A percentile compares a stretch with the other conserved stretches of the same genome.
Conservation (phyloP, 495 filamentous ascomycete species). For the Hypoxylon fuscum region DNA sequence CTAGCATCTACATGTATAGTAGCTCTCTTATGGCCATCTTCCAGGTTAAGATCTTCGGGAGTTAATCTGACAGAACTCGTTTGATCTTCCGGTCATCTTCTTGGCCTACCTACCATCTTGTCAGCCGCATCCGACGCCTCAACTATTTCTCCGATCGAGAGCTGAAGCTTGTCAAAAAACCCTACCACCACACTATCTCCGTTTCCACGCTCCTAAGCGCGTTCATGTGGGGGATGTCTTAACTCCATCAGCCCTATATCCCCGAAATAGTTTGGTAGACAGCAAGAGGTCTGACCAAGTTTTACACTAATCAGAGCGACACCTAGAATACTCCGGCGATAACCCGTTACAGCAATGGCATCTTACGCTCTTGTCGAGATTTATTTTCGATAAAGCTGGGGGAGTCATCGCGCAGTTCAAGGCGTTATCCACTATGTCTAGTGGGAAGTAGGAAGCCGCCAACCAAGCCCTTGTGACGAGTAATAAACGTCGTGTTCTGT, state of each 20-base stretch:
- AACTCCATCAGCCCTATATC: slow-evolving; percentile 17
- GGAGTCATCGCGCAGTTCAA: too few species aligned
- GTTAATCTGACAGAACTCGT: slow-evolving; percentile 4
- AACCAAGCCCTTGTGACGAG: too few species aligned
- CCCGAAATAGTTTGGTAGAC: not conserved
- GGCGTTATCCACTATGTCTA: too few species aligned
- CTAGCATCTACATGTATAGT: slow-evolving; percentile 14
- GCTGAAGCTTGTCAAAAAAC: too few species aligned
- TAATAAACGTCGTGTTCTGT: too few species aligned
- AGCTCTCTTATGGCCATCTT: not conserved
- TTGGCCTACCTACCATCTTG: not conserved
- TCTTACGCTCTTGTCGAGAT: not conserved
- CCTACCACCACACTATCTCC: slow-evolving; percentile 7
- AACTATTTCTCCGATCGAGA: slow-evolving; percentile 15
- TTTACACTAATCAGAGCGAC: not conserved
- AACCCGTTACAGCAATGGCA: not conserved
- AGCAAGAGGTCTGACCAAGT: not conserved
- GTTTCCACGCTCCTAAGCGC: not conserved
- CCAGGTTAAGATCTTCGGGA: not conserved
- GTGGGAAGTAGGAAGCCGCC: too few species aligned
- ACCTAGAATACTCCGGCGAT: not conserved
- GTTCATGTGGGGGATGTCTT: slow-evolving; percentile 6
- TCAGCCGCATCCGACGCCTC: slow-evolving; percentile 14
- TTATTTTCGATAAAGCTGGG: not conserved
- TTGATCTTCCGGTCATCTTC: not conserved